Conservation (phyloP, 345 rosid species). For the Triadica sebifera region DNA sequence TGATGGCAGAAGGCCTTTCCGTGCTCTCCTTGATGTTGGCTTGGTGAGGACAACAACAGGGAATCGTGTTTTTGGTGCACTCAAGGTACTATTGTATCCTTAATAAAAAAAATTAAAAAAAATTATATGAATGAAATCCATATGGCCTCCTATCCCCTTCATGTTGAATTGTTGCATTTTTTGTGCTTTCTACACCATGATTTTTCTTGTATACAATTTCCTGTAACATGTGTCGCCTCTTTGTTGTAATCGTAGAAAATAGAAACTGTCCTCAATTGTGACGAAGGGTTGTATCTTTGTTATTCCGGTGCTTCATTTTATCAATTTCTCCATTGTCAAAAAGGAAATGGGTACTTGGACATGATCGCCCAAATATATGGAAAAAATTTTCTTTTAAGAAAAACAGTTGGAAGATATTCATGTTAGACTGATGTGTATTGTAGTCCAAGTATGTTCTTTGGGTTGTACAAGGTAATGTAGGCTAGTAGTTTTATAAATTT, state of each 20-base stretch:
- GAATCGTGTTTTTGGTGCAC: constrained; percentile 73
- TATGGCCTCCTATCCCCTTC: neutral
- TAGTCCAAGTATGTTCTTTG: neutral
- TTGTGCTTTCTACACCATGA: no score
- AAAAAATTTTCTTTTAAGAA: neutral
- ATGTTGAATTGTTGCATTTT: neutral
- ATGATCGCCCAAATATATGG: neutral
- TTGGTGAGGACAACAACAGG: constrained; percentile 72
- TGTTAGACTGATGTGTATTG: neutral
- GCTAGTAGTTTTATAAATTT: neutral
- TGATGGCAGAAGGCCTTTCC: constrained; percentile 71
- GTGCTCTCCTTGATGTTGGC: constrained; percentile 82
- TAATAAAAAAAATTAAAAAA: no score
- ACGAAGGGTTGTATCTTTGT: neutral
- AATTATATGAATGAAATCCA: neutral
- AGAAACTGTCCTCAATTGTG: neutral
- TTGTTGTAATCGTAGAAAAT: neutral
- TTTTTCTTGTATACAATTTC: neutral
- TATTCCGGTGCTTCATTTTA: neutral
- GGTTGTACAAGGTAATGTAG: neutral
- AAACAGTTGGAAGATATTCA: neutral
- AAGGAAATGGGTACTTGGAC: neutral
- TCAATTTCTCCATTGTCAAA: neutral
- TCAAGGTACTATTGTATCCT: constrained; percentile 43
- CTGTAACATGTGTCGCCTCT: neutral